Base-by-base conservation (phyloP, 2,329 filamentous ascomycete species). In the Scedosporium apiospermum region DNA sequence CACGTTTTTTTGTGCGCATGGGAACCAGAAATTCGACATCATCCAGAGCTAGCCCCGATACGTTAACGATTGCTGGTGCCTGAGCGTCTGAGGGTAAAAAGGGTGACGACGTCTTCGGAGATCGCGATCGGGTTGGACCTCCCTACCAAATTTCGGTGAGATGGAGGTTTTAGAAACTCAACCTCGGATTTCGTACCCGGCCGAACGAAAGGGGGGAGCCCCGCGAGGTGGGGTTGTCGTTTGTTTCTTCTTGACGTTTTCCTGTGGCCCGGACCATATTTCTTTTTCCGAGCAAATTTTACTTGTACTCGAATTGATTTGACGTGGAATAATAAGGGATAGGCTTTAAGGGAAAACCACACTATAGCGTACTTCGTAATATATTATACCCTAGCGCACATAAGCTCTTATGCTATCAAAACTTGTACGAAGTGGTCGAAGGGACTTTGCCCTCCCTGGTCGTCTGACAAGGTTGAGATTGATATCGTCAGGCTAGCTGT, bases 1-100 rank as follows among this genome's bases (percentile, higher is more conserved):
- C 55, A 58, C 55, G 55, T 58, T 58, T 58, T 58, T 58, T 58
- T 30, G 27, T 41, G 55, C 55, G 27, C 55, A 34, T 38, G 27
- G 34, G n/a, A 58, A 58, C 34, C 55, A 58, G 55, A 58, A 38
- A 58, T 34, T 27, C 34, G 34, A 38, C 51, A 55, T 27, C 51
- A 27, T 30, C 12, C 44, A 21, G 23, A 55, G 51, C 51, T 55
- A 55, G 51, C 51, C 51, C 23, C 18, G 21, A 55, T 55, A 16
- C 12, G 51, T 55, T 55, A 23, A 30, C 51, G 23, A 55, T 55
- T 23, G 51, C 51, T 55, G 51, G 51, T 55, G 21, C 51, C 51
- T 55, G 51, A 55, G 23, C 7, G 18, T 55, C 51, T 27, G 51
- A 30, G 51, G 51, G 51, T 55, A 18, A 14, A 23, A 26, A 53